These are phyloP conservation scores for Scortechinia acanthostroma DNA, from an alignment of 2,329 filamentous ascomycete species.

Conservation along the genomic window DNA sequence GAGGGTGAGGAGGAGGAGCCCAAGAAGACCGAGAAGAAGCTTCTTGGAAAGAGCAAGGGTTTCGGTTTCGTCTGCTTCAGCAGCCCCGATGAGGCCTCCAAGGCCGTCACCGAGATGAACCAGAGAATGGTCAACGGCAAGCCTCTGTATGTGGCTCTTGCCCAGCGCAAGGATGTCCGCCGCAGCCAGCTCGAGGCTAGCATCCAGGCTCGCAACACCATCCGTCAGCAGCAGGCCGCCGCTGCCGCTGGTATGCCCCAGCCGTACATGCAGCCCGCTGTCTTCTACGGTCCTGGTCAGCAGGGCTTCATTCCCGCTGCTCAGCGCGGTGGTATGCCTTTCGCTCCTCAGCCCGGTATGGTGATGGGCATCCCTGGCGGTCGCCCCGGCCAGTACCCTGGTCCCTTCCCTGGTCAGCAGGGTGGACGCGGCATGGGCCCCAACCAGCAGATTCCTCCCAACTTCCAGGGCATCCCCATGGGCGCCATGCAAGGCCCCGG, in stretches of 20 bases:
- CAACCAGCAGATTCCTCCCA: conserved; percentile 73
- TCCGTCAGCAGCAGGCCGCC: conserved; percentile 95
- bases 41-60: conserved; percentile 96
- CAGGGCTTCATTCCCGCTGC: conserved; percentile 62
- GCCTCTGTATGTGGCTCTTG: conserved; percentile 93
- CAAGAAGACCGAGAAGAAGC: conserved; percentile 53
- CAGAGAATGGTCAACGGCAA: conserved; percentile 97
- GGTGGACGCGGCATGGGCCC: conserved; percentile 79
- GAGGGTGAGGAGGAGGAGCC: conserved; percentile 15
- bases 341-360: conserved; percentile 45
- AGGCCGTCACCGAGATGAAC: conserved; percentile 99
- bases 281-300: conserved; percentile 86
- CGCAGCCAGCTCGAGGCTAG: conserved; percentile 98
- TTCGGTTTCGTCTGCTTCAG: conserved; percentile 99
- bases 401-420: conserved; percentile 75
- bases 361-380: conserved; percentile 70
- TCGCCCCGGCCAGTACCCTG: conserved; percentile 79
- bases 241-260: conserved; percentile 77
- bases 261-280: conserved; percentile 73
- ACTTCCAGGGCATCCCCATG: conserved; percentile 5
- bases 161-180: conserved; percentile 98
- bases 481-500: conserved; percentile 45
- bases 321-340: conserved; percentile 61
- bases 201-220: conserved; percentile 97
- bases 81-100: conserved; percentile 97